Conservation (phyloP, 202 grass and related monocot genomes). For the Zizania palustris region DNA sequence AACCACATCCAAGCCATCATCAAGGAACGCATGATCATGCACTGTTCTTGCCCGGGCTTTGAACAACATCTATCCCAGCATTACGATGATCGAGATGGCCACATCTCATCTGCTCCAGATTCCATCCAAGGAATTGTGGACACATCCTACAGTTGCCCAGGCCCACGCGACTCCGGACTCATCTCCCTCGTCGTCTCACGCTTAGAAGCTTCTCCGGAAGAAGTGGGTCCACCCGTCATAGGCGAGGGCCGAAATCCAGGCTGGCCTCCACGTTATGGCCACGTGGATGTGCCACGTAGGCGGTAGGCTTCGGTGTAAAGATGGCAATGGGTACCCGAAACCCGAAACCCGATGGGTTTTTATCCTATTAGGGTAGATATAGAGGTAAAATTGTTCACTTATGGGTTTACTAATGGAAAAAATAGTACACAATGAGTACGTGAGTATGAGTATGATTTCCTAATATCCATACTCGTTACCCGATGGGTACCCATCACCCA, state of each 20-base stretch:
- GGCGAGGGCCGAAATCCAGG: neutral
- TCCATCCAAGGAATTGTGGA: slow-evolving; percentile 28
- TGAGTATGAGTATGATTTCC: too few relatives aligned
- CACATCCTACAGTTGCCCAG: slow-evolving; percentile 24
- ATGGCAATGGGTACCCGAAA: too few relatives aligned
- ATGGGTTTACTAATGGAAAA: too few relatives aligned
- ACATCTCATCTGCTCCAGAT: slow-evolving; percentile 15
- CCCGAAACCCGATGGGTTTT: too few relatives aligned
- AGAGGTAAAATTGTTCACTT: too few relatives aligned
- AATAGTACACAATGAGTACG: too few relatives aligned
- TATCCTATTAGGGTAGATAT: too few relatives aligned
- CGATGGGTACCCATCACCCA: too few relatives aligned
- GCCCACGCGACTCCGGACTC: slow-evolving; percentile 20
- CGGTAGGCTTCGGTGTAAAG: too few relatives aligned
- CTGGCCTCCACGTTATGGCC: slow-evolving; percentile 18
- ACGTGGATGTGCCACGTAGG: neutral
- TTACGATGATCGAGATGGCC: neutral
- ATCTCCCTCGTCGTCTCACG: neutral
- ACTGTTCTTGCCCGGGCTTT: neutral
- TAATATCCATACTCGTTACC: too few relatives aligned
- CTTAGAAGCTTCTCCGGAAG: slow-evolving; percentile 15
- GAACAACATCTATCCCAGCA: slow-evolving; percentile 9
- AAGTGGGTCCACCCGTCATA: neutral
- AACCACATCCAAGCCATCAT: neutral
- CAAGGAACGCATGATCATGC: neutral